Evolutionary conservation across 371 early-diverging fungal species (phyloP).

Genomic region (Gilbertella persicaria): DNA sequence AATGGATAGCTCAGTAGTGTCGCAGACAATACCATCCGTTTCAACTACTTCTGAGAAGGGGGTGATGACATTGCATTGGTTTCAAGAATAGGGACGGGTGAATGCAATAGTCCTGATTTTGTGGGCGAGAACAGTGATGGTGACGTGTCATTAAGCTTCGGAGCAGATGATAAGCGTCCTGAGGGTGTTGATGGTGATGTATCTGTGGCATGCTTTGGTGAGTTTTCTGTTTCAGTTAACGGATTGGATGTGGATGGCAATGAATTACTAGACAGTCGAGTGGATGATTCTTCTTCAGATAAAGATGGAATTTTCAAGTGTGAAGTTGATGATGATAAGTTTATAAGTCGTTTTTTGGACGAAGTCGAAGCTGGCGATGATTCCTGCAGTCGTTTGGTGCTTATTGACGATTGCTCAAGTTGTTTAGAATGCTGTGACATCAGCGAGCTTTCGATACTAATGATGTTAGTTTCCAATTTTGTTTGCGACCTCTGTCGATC

Average conservation of each 20-base stretch:
- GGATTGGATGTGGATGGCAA: slow-evolving; percentile 12
- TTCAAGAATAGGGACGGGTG: slow-evolving; percentile 10
- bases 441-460: slow-evolving; percentile 2
- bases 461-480: slow-evolving; percentile 3
- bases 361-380: slow-evolving; percentile 10
- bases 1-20: slow-evolving; percentile 9
- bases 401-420: slow-evolving; percentile 6
- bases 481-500: slow-evolving; percentile 13
- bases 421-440: slow-evolving; percentile 8
- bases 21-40: slow-evolving; percentile 9
- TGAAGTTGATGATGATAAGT: slow-evolving; percentile 12
- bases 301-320: slow-evolving; percentile 11
- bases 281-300: slow-evolving; percentile 14
- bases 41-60: slow-evolving; percentile 9
- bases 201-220: slow-evolving; percentile 12
- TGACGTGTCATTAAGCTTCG: slow-evolving; percentile 8
- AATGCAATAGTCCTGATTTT: slow-evolving; percentile 8
- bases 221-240: slow-evolving; percentile 14
- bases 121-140: slow-evolving; percentile 10
- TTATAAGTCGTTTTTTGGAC: slow-evolving; percentile 12
- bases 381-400: neutral
- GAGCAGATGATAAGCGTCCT: slow-evolving; percentile 11
- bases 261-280: slow-evolving; percentile 10
- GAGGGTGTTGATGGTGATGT: slow-evolving; percentile 12
- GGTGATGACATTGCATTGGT: slow-evolving; percentile 6